These are phyloP conservation scores for Peronospora tabacina DNA, from an alignment of 352 stramenopile genomes.

Conservation along the genomic window DNA sequence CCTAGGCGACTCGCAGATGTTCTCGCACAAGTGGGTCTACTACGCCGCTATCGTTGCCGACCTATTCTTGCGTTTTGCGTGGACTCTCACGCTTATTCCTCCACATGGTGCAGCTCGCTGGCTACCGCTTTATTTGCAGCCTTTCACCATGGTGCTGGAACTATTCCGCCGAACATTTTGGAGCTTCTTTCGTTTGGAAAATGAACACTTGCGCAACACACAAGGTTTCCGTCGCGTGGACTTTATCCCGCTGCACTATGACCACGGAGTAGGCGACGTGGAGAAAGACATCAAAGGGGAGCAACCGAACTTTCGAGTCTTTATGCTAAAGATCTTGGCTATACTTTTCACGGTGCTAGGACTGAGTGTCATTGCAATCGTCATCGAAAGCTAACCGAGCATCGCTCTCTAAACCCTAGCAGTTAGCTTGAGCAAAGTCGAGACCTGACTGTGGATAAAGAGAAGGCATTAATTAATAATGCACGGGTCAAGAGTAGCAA, in stretches of 20 bases:
- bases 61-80: constrained; percentile 75
- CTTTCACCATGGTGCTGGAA: constrained; percentile 81
- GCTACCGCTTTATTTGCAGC: constrained; percentile 74
- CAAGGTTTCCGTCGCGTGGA: constrained; percentile 75
- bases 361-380: constrained; percentile 43
- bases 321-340: constrained; percentile 46
- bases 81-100: constrained; percentile 75
- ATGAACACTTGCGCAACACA: constrained; percentile 82
- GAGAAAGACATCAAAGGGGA: constrained; percentile 37
- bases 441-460: constrained; percentile 12
- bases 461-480: constrained; percentile 32
- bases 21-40: constrained; percentile 72
- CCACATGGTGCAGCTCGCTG: constrained; percentile 44
- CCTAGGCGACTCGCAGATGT: constrained; percentile 79
- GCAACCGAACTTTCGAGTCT: constrained; percentile 37
- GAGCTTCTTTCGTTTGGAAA: constrained; percentile 83
- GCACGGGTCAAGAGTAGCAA: constrained; percentile 21
- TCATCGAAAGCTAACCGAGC: constrained; percentile 28
- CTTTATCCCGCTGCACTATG: constrained; percentile 81
- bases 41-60: constrained; percentile 71
- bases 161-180: constrained; percentile 81
- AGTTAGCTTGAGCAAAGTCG: background rate
- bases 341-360: constrained; percentile 39
- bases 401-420: background rate
- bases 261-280: constrained; percentile 54